Evolutionary conservation across 2,329 filamentous ascomycete species (phyloP), one percentile per base, ranked within the genome.

Genomic region (Aspergillus tanneri): DNA sequence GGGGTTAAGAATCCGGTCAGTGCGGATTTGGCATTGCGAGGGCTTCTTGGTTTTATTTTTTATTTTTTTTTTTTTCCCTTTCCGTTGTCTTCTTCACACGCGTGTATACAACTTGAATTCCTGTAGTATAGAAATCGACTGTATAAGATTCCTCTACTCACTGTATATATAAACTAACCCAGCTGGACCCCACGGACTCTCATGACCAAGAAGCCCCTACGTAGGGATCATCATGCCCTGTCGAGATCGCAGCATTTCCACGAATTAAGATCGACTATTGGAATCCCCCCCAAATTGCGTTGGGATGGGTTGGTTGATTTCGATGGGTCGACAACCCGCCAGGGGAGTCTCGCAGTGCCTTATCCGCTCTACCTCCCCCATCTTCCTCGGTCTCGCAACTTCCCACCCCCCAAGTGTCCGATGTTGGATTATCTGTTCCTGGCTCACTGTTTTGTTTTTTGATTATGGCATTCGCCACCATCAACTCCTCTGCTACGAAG

Each of bases 401-500:
- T 21, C 30, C 41, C 18, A 39, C 30, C 16, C 27, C 23, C 32
- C 24, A 10, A 12, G 28, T 18, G 30, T 19, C 30, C 6, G 14
- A 34, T 34, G 30, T 34, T 16, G 16, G 14, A 18, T 9, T 34
- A 18, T 10, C 11, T 34, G 16, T 22, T 43, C 11, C 25, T n/a
- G 14, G n/a, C 43, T 22, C 14, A n/a, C 11, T 48, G 47, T 48
- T 53, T 49, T 54, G 49, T 27, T 35, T 24, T 46, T 27, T 27
- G 24, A 59, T 38, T 8, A 72, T 72, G 70, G 64, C 66, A 32
- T 72, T 72, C 47, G 65, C 68, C 50, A 62, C 67, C 18, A 67
- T 69, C 43, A 67, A 69, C 43, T 50, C 52, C 24, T 39, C 58
- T 25, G 36, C 54, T 23, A 24, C 58, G 43, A 48, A 50, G 38